Evolutionary conservation across 1,139 yeast genomes (phyloP).

Genomic region (Suhomyces guaymorum): DNA sequence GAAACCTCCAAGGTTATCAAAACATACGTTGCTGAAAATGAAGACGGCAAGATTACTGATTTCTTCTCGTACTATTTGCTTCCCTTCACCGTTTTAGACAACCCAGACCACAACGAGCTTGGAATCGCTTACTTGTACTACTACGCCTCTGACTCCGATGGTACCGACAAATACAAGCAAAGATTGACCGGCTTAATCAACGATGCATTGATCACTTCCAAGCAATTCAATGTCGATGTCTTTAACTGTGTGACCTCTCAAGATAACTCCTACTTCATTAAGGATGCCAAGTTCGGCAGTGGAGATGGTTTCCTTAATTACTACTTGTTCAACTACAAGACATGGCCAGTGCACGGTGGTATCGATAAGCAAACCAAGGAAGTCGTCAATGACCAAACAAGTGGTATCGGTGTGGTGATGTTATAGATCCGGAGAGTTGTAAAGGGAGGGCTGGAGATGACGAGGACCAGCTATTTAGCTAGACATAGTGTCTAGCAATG

Average conservation of each 20-base stretch:
- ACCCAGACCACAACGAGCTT: slow-evolving; percentile 62
- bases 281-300: slow-evolving; percentile 81
- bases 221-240: slow-evolving; percentile 72
- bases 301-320: slow-evolving; percentile 94
- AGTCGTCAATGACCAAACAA: slow-evolving; percentile 52
- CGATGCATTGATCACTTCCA: slow-evolving; percentile 79
- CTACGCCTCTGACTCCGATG: slow-evolving; percentile 70
- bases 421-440: slow-evolving; percentile 51
- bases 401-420: slow-evolving; percentile 90
- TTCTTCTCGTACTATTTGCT: slow-evolving; percentile 85
- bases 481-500: too few species aligned
- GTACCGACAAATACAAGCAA: slow-evolving; percentile 42
- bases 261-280: slow-evolving; percentile 81
- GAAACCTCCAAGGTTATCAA: slow-evolving; percentile 55
- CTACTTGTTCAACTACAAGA: slow-evolving; percentile 86
- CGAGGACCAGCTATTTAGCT: too few species aligned
- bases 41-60: slow-evolving; percentile 73
- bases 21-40: slow-evolving; percentile 75
- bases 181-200: slow-evolving; percentile 63
- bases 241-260: slow-evolving; percentile 90
- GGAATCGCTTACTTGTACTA: slow-evolving; percentile 89
- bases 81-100: slow-evolving; percentile 82
- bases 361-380: slow-evolving; percentile 55
- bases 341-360: slow-evolving; percentile 82
- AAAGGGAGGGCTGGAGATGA: too few species aligned